These are phyloP conservation scores for Pontederia paniculata DNA, from an alignment of 176 grass and related monocot species.

Conservation along the genomic window DNA sequence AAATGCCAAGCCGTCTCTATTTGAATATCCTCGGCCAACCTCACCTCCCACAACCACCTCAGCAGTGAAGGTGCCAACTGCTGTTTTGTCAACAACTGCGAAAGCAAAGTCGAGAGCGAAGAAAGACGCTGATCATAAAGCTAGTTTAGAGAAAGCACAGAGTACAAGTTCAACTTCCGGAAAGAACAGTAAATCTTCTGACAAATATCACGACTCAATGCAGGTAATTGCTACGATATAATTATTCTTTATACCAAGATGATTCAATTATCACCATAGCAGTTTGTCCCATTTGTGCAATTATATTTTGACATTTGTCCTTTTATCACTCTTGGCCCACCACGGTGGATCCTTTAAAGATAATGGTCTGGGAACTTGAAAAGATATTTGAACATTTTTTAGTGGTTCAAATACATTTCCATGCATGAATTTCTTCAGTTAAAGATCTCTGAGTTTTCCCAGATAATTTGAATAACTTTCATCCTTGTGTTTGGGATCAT, in stretches of 20 bases:
- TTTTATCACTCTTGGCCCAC: no score
- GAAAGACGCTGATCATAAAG: conserved; percentile 90
- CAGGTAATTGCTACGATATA: conserved; percentile 39
- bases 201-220: conserved; percentile 74
- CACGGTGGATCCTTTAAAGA: no score
- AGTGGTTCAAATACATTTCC: no score
- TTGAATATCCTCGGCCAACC: conserved; percentile 78
- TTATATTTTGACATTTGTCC: no score
- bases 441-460: no score
- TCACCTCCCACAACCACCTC: conserved; percentile 71
- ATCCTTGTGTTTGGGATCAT: no score
- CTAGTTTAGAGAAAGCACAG: conserved; percentile 48
- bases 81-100: conserved; percentile 87
- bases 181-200: conserved; percentile 43
- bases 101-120: conserved; percentile 90
- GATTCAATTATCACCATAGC: no score
- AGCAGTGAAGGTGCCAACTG: conserved; percentile 65
- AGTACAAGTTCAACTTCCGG: conserved; percentile 28
- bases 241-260: neutral
- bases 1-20: conserved; percentile 75
- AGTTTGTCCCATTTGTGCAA: neutral
- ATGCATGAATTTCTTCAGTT: no score
- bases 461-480: no score
- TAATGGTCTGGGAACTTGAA: no score
- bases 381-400: no score